Percentiles rank a stretch among this genome's conserved stretches.
Conservation (phyloP, 2,329 filamentous ascomycete genomes). For the Sporothrix curviconia region DNA sequence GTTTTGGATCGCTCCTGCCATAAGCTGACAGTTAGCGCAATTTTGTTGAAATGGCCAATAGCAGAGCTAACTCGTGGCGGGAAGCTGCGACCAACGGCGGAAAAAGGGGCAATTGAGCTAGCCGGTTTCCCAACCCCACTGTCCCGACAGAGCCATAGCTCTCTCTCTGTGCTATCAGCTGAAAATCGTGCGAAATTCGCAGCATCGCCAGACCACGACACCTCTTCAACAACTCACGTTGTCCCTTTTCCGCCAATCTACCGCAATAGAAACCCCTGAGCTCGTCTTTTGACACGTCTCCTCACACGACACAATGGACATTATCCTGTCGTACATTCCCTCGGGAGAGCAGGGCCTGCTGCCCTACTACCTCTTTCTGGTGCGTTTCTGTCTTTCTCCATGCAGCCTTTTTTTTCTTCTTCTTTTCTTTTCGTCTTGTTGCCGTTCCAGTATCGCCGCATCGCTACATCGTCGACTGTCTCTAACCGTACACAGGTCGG, state of each 20-base stretch:
- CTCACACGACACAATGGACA: conserved; percentile 34
- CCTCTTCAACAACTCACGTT: neutral
- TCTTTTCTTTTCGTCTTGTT: too few relatives aligned
- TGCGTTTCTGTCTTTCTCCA: conserved; percentile 28
- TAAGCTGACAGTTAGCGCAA: neutral
- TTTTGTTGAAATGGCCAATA: neutral
- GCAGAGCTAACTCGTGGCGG: neutral
- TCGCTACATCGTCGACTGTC: neutral
- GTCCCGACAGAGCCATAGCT: neutral
- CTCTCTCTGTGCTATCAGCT: too few relatives aligned
- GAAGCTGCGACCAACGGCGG: neutral
- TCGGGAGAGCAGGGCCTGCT: conserved; percentile 47
- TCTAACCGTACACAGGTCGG: conserved; percentile 59
- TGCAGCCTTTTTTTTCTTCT: too few relatives aligned
- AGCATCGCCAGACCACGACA: too few relatives aligned
- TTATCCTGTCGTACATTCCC: conserved; percentile 37
- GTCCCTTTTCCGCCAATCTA: too few relatives aligned
- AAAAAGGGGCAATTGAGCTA: neutral
- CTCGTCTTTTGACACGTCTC: too few relatives aligned
- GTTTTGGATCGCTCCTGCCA: neutral
- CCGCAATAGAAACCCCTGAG: too few relatives aligned
- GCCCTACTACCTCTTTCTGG: conserved; percentile 53
- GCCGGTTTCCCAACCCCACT: neutral
- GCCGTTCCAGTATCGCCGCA: too few relatives aligned
- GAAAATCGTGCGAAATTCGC: too few relatives aligned